Base-by-base conservation (phyloP, 768 basidiomycete genomes). In the Phlebiopsis flavidoalba region DNA sequence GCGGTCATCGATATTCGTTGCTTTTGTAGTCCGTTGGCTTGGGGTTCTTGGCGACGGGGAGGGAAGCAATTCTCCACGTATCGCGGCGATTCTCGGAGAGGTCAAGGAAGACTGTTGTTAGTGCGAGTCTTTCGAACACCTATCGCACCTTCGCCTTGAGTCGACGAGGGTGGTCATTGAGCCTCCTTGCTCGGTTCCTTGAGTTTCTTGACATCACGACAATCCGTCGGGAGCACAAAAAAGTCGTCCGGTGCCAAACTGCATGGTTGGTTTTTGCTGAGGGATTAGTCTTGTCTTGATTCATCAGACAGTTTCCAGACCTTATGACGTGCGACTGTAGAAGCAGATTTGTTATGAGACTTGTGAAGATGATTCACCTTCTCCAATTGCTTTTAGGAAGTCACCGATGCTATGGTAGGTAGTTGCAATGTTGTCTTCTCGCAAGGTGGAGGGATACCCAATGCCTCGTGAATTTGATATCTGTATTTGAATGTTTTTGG, bases 71-170 rank as follows among this genome's bases (percentile, higher is more conserved):
- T 22, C n/a, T n/a, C 66, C 66, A 67, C 5, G 40, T 36, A 1
- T 43, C 51, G 1, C 56, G n/a, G n/a, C n/a, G 66, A 33, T 50
- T 52, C 57, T 35, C 4, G 59, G 65, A 64, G 10, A 67, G 63
- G 0, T 64, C 59, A 17, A 65, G 49, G 63, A 67, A 67, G 52
- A 65, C 54, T 21, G n/a, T 55, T 36, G 58, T n/a, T 67, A 67
- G 60, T 67, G 66, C n/a, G 63, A 61, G 0, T 67, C 62, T 14
- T 37, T 21, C n/a, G n/a, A n/a, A 61, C 50, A 10, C 65, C 66
- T 21, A 64, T 55, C 53, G 54, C 53, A n/a, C 65, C 66, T 48
- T 67, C 65, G 36, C 66, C 66, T 51, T 67, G 66, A n/a, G 37
- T 64, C 65, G 37, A 67, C 58, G 40, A 67, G 65, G 35, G 49